Conservation (phyloP, 164 flowering plant genomes). For the Umbellularia californica region DNA sequence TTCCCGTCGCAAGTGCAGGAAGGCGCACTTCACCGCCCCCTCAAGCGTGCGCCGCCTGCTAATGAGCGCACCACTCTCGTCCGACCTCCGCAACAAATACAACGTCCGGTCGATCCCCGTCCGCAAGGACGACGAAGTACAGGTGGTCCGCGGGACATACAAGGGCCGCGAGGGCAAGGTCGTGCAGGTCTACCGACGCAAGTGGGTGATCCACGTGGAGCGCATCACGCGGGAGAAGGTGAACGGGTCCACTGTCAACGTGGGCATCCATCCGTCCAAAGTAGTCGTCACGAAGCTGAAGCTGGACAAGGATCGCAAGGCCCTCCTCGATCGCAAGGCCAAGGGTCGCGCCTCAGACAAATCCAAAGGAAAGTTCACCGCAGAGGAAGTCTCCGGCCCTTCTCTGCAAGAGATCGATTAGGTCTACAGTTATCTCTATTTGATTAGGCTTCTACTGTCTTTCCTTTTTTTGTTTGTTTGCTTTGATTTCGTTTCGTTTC, state of each 20-base stretch:
- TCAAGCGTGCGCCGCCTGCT: conserved; percentile 11
- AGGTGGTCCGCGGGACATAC: conserved; percentile 66
- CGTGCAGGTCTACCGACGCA: conserved; percentile 23
- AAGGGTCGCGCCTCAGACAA: conserved; percentile 28
- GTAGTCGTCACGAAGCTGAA: conserved; percentile 25
- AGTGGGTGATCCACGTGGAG: conserved; percentile 31
- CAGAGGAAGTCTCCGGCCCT: conserved; percentile 19
- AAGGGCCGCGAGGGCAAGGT: conserved; percentile 69
- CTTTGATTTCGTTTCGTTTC: too few species aligned
- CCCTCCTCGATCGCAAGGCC: conserved; percentile 29
- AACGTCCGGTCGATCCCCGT: conserved; percentile 53
- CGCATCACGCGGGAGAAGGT: conserved; percentile 33
- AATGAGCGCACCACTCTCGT: conserved; percentile 13
- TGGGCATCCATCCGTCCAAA: conserved; percentile 26
- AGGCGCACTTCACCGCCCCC: conserved; percentile 16
- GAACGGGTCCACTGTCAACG: conserved; percentile 33
- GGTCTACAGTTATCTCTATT: neutral
- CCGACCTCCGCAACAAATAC: conserved; percentile 2
- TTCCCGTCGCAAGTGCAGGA: conserved; percentile 11
- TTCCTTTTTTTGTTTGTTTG: neutral
- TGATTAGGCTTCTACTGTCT: neutral
- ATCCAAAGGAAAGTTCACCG: conserved; percentile 28
- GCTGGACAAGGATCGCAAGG: conserved; percentile 33
- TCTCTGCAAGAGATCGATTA: conserved; percentile 21
- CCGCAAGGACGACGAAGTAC: conserved; percentile 83